These are phyloP conservation scores for Dimargaris xerosporica DNA, from an alignment of 192 early-diverging fungal species.

Conservation along the genomic window DNA sequence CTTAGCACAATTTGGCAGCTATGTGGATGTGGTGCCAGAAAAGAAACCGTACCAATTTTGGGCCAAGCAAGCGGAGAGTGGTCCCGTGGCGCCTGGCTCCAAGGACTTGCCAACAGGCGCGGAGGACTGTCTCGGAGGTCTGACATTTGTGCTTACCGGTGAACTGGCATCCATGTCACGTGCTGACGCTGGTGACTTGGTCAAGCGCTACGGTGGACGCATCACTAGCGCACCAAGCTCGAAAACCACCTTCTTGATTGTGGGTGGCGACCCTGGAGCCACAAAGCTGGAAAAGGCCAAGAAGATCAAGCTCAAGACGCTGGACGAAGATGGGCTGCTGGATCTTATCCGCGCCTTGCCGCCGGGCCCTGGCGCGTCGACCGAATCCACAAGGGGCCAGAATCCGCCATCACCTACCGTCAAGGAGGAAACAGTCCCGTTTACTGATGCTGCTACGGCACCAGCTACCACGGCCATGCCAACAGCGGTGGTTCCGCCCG, in stretches of 20 bases:
- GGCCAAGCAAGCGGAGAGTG: slow-evolving; percentile 13
- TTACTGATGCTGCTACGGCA: background rate
- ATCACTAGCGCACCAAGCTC: slow-evolving; percentile 59
- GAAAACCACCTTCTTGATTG: slow-evolving; percentile 73
- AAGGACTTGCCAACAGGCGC: slow-evolving; percentile 56
- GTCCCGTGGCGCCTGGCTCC: slow-evolving; percentile 41
- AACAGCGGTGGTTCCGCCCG: background rate
- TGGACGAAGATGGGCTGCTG: slow-evolving; percentile 76
- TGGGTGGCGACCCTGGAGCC: slow-evolving; percentile 74
- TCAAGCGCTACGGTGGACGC: slow-evolving; percentile 76
- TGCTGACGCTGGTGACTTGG: slow-evolving; percentile 61
- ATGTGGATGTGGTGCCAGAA: background rate
- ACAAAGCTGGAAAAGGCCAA: slow-evolving; percentile 71
- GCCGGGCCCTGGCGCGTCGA: background rate
- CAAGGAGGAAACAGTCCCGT: background rate
- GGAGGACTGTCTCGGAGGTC: slow-evolving; percentile 46
- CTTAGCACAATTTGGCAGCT: background rate
- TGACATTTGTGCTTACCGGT: slow-evolving; percentile 91
- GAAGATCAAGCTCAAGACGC: slow-evolving; percentile 39
- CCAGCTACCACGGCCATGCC: background rate
- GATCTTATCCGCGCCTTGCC: slow-evolving; percentile 46
- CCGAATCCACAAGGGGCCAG: background rate
- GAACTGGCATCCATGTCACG: slow-evolving; percentile 63
- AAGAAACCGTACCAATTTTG: slow-evolving; percentile 3
- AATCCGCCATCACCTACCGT: background rate